Evolutionary conservation across 495 filamentous ascomycete species (phyloP).

Genomic region (Hypoxylon cercidicola): DNA sequence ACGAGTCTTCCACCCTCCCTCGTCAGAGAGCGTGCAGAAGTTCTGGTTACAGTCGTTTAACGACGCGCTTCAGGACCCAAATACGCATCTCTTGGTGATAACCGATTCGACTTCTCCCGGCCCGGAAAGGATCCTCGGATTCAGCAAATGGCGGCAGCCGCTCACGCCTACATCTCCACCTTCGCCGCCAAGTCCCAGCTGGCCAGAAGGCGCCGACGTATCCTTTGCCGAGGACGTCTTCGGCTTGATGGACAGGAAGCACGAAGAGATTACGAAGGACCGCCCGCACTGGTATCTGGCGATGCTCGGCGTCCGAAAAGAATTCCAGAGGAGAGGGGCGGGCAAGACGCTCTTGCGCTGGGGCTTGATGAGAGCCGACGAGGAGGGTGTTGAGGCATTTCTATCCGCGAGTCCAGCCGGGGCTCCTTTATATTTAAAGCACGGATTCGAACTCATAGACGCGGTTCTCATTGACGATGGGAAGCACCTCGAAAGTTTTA

Average conservation of each 20-base stretch:
- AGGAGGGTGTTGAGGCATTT: conserved; percentile 57
- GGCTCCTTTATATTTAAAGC: conserved; percentile 61
- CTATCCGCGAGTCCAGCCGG: conserved; percentile 65
- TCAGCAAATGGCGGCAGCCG: conserved; percentile 48
- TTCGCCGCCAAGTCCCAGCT: conserved; percentile 22
- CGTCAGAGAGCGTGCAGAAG: conserved; percentile 15
- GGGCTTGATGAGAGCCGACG: conserved; percentile 62
- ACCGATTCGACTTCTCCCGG: conserved; percentile 19
- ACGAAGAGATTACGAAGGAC: conserved; percentile 46
- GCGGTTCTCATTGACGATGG: conserved; percentile 46
- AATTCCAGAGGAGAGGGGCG: conserved; percentile 62
- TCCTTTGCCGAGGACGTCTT: conserved; percentile 46
- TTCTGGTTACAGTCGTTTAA: conserved; percentile 37
- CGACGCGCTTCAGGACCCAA: conserved; percentile 38
- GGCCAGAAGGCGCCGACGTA: conserved; percentile 46
- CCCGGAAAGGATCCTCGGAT: conserved; percentile 41
- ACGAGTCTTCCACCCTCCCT: conserved; percentile 19
- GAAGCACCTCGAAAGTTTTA: conserved; percentile 44
- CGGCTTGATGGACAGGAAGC: conserved; percentile 36
- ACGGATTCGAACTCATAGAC: conserved; percentile 62
- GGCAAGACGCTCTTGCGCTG: conserved; percentile 60
- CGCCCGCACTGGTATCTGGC: conserved; percentile 58
- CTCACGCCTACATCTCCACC: conserved; percentile 18
- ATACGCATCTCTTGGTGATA: conserved; percentile 42
- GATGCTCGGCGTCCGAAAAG: conserved; percentile 56